phyloP scores from a whole-genome alignment of 1,284 basidiomycete genomes.

The Ceratobasidium sp. region DNA sequence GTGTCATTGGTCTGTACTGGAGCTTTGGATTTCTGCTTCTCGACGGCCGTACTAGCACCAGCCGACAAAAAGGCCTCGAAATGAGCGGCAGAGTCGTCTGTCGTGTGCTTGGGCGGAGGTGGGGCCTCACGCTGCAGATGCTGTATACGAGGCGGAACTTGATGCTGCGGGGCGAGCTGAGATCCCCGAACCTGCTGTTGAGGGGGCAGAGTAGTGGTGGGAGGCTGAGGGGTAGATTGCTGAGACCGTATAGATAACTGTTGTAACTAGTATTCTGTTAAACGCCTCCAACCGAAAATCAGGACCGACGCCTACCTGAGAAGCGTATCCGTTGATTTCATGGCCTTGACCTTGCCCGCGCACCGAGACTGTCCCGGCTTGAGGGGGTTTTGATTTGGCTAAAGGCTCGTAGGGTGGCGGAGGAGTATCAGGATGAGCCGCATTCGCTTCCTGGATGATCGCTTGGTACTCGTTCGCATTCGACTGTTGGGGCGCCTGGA shows the following conservation, averaged over 20 bases:
- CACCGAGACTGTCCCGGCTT: neutral
- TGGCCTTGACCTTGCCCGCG: neutral
- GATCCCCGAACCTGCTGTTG: conserved; percentile 11
- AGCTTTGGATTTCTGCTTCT: conserved; percentile 9
- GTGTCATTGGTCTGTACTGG: too few relatives aligned
- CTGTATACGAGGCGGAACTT: neutral
- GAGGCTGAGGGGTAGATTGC: conserved; percentile 13
- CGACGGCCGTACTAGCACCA: neutral
- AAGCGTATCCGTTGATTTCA: conserved; percentile 28
- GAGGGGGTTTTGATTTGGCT: neutral
- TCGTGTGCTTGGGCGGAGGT: conserved; percentile 23
- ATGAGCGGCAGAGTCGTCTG: conserved; percentile 37
- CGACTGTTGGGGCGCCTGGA: neutral
- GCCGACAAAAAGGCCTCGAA: conserved; percentile 40
- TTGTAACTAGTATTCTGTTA: conserved; percentile 24
- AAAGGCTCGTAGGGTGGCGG: conserved; percentile 33
- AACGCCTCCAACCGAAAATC: neutral
- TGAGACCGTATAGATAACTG: conserved; percentile 24
- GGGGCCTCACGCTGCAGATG: neutral
- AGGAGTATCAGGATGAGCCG: conserved; percentile 17
- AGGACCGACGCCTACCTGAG: conserved; percentile 10
- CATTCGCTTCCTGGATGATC: neutral
- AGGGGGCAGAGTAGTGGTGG: neutral
- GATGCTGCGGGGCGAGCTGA: conserved; percentile 7
- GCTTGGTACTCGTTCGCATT: neutral